These are phyloP conservation scores for Murraya koenigii DNA, from an alignment of 345 rosid species.

Conservation along the genomic window DNA sequence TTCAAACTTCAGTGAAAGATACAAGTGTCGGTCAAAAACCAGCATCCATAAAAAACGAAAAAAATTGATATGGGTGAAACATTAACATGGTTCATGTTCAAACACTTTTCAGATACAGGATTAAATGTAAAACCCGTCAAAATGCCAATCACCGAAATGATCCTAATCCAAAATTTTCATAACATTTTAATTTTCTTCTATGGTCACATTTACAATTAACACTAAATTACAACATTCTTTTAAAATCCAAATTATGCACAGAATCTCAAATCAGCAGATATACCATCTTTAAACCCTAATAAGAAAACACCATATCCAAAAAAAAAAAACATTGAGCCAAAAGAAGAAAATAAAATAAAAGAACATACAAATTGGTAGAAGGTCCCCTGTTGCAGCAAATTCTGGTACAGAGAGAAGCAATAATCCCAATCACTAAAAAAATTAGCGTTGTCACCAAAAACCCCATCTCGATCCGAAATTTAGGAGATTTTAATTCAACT, in stretches of 20 bases:
- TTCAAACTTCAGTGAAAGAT: not conserved
- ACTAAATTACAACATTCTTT: not conserved
- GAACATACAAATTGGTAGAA: slow-evolving; percentile 77
- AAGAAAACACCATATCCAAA: not conserved
- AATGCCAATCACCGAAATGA: not conserved
- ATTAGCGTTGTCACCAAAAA: slow-evolving; percentile 80
- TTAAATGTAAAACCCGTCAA: not conserved
- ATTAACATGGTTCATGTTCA: not conserved
- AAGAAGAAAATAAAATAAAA: not conserved
- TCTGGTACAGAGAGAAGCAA: slow-evolving; percentile 73
- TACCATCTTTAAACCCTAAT: not conserved
- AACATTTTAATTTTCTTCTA: not conserved
- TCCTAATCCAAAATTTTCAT: not conserved
- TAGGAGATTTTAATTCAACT: not conserved
- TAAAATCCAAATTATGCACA: not conserved
- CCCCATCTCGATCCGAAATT: slow-evolving; percentile 57
- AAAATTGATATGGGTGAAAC: not conserved
- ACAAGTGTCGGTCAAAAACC: not conserved
- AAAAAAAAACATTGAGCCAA: not conserved
- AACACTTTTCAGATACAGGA: not conserved
- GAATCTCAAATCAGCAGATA: not conserved
- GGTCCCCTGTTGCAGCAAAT: slow-evolving; percentile 93
- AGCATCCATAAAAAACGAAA: not conserved
- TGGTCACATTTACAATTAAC: not conserved
- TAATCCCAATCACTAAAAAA: slow-evolving; percentile 75